Evolutionary conservation across 345 rosid species (phyloP), one percentile per base, ranked within the genome.

Genomic region (Brassica juncea): DNA sequence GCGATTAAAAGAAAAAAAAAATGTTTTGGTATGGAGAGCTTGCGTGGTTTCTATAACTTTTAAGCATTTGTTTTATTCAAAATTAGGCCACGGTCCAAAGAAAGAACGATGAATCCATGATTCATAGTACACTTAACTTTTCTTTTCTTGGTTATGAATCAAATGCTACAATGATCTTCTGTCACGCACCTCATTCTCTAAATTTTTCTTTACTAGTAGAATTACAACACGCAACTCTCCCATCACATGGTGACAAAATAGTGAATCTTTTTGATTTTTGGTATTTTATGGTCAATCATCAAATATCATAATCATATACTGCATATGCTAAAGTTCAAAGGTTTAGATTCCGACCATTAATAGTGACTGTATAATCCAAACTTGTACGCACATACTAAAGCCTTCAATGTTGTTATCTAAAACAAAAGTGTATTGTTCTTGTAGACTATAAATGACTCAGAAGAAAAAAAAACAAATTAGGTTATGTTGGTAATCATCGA

Each of bases 231-330:
- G 82, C 59, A 61, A 79, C 74, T 35, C 42, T 7, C 8, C 42
- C 11, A 35, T 49, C 59, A 79, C 70, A 8, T 59, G 16, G n/a
- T 57, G 82, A 61, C 78, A 73, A 68, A 47, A 28, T 42, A 72
- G 8, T 35, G 63, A 78, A 72, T 79, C 77, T 73, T 79, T 62
- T 68, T 59, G 64, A 11, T 68, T 73, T 47, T 79, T 79, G 82
- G 70, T 73, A 66, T 44, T 73, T 68, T 73, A 16, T 73, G 65
- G 70, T 68, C 71, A 35, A 61, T 73, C 74, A 68, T 68, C 47
- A 73, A 21, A 73, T 66, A 19, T 19, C 21, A 19, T 19, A 0
- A 12, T 37, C 16, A 47, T 54, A 47, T 52, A 35, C 42, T 35
- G 42, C 42, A 35, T 35, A 35, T 35, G 35, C 63, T 11, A 70